Percentiles rank a stretch among this genome's conserved stretches.
Conservation (phyloP, 768 basidiomycete genomes). For the Clitopilus hobsonii region DNA sequence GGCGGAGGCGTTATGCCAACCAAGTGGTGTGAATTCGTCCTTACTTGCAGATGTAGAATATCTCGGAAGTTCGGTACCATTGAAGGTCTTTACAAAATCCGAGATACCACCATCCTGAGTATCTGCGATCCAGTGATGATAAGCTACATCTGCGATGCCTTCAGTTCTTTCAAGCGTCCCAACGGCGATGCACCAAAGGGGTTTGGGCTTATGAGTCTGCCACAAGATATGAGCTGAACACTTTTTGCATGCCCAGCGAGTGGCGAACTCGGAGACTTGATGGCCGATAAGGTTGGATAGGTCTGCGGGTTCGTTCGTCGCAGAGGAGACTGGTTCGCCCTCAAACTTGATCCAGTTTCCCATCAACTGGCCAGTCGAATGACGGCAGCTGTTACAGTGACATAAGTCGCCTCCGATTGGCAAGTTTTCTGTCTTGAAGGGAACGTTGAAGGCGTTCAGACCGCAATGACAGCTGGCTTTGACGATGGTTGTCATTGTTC, state of each 20-base stretch:
- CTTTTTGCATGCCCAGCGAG: constrained; percentile 12
- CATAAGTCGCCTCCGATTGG: constrained; percentile 17
- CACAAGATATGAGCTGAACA: constrained; percentile 16
- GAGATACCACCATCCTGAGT: constrained; percentile 16
- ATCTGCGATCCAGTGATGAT: constrained; percentile 13
- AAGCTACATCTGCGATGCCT: constrained; percentile 5
- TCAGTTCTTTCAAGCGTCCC: constrained; percentile 11
- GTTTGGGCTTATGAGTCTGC: constrained; percentile 1
- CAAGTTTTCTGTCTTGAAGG: constrained; percentile 14
- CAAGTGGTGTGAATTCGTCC: constrained; percentile 2
- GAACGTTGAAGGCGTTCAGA: constrained; percentile 15
- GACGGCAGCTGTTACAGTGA: constrained; percentile 25
- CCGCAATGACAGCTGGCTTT: constrained; percentile 23
- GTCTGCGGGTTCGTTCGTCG: constrained; percentile 8
- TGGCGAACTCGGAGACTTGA: constrained; percentile 7
- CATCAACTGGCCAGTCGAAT: constrained; percentile 20
- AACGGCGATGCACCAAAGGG: constrained; percentile 9
- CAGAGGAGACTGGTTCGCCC: constrained; percentile 7
- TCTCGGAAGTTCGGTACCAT: constrained; percentile 9
- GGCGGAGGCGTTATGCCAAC: constrained; percentile 1
- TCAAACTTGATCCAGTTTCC: constrained; percentile 11
- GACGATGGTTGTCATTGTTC: constrained; percentile 13
- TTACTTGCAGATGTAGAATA: constrained; percentile 4
- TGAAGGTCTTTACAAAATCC: constrained; percentile 7
- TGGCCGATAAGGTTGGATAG: constrained; percentile 11